Evolutionary conservation across 2,329 filamentous ascomycete genomes (phyloP).

Genomic region (Ceratocystis papillata): DNA sequence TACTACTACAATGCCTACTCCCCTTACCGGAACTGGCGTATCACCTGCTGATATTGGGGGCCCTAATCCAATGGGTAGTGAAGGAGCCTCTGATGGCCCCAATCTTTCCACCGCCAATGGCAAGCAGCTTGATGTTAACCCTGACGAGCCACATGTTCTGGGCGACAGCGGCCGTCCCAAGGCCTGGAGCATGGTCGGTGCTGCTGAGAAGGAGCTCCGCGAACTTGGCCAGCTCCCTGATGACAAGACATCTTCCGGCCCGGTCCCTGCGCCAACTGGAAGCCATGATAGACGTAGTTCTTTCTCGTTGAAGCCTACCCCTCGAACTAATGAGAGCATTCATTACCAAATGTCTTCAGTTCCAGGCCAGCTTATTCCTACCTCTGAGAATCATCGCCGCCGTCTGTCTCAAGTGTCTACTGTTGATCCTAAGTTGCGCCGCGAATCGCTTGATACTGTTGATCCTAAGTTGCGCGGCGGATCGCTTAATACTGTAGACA

Average conservation of each 20-base stretch:
- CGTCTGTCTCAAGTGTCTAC: slow-evolving; percentile 16
- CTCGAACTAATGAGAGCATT: slow-evolving; percentile 16
- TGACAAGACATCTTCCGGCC: slow-evolving; percentile 3
- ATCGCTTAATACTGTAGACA: slow-evolving; percentile 2
- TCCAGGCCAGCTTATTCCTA: slow-evolving; percentile 21
- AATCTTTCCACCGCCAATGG: slow-evolving; percentile 9
- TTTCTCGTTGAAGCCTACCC: slow-evolving; percentile 12
- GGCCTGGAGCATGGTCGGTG: slow-evolving; percentile 37
- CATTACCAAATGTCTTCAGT: slow-evolving; percentile 19
- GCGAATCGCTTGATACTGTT: too few species aligned
- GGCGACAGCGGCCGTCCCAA: slow-evolving; percentile 16
- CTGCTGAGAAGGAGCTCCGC: slow-evolving; percentile 46
- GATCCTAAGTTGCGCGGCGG: slow-evolving; percentile 6
- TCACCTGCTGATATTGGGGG: not conserved
- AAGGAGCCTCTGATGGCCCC: not conserved
- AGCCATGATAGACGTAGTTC: slow-evolving; percentile 15
- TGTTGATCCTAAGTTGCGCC: too few species aligned
- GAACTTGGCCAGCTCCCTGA: slow-evolving; percentile 30
- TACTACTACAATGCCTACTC: not conserved
- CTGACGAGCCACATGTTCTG: slow-evolving; percentile 19
- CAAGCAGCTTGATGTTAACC: slow-evolving; percentile 18
- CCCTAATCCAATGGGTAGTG: not conserved
- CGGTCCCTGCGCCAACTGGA: not conserved
- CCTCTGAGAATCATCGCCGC: slow-evolving; percentile 16
- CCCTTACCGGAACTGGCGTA: slow-evolving; percentile 2